These are phyloP conservation scores for Hanseniaspora occidentalis DNA, from an alignment of 805 yeast species.

Conservation along the genomic window DNA sequence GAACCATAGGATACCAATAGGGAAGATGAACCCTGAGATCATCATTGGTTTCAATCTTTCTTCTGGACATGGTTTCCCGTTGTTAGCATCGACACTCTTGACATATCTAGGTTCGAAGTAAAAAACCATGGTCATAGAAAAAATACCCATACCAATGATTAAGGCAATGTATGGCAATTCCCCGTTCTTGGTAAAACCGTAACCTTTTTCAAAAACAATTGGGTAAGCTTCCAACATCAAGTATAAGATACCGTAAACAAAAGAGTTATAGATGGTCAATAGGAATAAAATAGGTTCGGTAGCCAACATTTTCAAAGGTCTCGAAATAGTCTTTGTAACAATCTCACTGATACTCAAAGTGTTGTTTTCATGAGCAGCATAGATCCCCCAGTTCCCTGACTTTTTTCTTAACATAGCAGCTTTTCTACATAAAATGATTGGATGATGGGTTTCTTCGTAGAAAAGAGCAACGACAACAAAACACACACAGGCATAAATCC, in stretches of 20 bases:
- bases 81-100: slow-evolving; percentile 35
- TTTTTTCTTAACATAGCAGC: slow-evolving; percentile 49
- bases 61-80: slow-evolving; percentile 61
- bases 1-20: slow-evolving; percentile 75
- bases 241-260: slow-evolving; percentile 70
- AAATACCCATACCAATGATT: slow-evolving; percentile 53
- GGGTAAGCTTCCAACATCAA: slow-evolving; percentile 68
- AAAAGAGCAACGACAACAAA: slow-evolving; percentile 28
- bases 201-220: slow-evolving; percentile 49
- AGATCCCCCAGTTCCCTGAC: slow-evolving; percentile 75
- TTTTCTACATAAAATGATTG: slow-evolving; percentile 47
- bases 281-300: slow-evolving; percentile 64
- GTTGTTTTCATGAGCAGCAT: slow-evolving; percentile 62
- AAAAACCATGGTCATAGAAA: slow-evolving; percentile 40
- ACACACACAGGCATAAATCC: slow-evolving; percentile 38
- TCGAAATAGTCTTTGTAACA: slow-evolving; percentile 44
- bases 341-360: slow-evolving; percentile 46
- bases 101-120: slow-evolving; percentile 41
- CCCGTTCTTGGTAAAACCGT: slow-evolving; percentile 36
- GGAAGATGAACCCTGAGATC: slow-evolving; percentile 56
- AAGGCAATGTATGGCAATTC: slow-evolving; percentile 74
- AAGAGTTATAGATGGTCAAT: slow-evolving; percentile 59
- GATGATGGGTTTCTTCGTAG: slow-evolving; percentile 60
- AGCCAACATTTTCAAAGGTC: slow-evolving; percentile 57
- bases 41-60: slow-evolving; percentile 69